Percentiles rank a stretch among this genome's conserved stretches.
Evolutionary conservation across 2,329 filamentous ascomycete species (phyloP).

Genomic region (Tetracladium maxilliforme): DNA sequence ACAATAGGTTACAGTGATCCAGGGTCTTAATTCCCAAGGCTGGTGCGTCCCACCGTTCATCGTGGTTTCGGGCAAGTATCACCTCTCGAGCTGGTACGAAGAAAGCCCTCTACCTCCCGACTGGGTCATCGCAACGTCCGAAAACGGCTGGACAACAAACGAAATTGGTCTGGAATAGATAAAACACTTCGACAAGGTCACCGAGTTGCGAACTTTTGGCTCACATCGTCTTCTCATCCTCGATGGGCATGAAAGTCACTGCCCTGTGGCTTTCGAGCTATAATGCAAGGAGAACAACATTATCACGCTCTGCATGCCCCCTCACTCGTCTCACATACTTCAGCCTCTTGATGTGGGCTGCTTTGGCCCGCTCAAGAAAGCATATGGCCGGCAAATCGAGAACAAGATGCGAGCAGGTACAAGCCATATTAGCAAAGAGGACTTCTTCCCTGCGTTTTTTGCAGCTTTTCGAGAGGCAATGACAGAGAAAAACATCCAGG

Average conservation of each 20-base stretch:
- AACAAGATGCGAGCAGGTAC: constrained; percentile 7
- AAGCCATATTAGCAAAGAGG: constrained; percentile 11
- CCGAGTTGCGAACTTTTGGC: constrained; percentile 7
- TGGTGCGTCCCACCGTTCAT: constrained; percentile 1
- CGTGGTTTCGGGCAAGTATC: not conserved
- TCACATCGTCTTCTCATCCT: constrained; percentile 16
- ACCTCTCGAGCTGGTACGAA: constrained; percentile 1
- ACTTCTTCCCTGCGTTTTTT: constrained; percentile 10
- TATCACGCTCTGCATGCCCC: constrained; percentile 15
- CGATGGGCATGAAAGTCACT: constrained; percentile 16
- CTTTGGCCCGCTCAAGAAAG: constrained; percentile 14
- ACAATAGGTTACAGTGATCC: too few species aligned
- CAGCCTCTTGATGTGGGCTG: constrained; percentile 18
- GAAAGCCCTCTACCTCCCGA: constrained; percentile 5
- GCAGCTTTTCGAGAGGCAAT: constrained; percentile 8
- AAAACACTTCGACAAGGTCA: constrained; percentile 14
- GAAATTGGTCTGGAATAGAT: constrained; percentile 14
- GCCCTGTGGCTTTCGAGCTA: constrained; percentile 14
- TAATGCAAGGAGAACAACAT: constrained; percentile 15
- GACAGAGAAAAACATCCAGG: constrained; percentile 11
- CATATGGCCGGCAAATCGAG: constrained; percentile 12
- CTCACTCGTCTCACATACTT: constrained; percentile 17
- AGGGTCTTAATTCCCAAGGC: too few species aligned
- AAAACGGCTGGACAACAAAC: constrained; percentile 16
- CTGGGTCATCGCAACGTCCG: constrained; percentile 10